Evolutionary conservation across 208 protist species (phyloP), one percentile per base, ranked within the genome.

Genomic region (Naegleria fowleri): DNA sequence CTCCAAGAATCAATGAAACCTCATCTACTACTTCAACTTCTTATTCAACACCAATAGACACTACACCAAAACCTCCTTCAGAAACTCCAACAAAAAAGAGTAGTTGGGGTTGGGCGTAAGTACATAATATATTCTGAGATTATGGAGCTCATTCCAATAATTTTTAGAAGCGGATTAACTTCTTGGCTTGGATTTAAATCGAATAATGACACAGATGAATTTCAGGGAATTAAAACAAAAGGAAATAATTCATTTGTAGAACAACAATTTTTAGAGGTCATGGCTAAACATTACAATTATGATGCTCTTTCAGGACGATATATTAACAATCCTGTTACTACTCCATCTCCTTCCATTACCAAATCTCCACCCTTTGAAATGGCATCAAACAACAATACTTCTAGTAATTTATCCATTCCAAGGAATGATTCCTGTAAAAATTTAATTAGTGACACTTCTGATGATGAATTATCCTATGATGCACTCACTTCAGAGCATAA

Each of bases 251-350:
- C 19, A 3, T 88, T 88, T 38, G 41, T 88, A 5, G 84, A 88
- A 88, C 84, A 88, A 58, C 39, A 58, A 38, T 88, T 58, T 55
- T 58, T 88, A 5, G 84, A 88, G 29, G 41, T 39, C 33, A n/a
- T 88, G 19, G 41, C 13, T 58, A 88, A 88, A n/a, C 13, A 88
- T n/a, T 88, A 88, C 36, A 43, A 43, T 86, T 43, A 86, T 36
- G 29, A 86, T 48, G 36, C 29, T 39, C 16, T 29, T 36, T 39
- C 33, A 38, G n/a, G 22, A 39, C 19, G 22, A 83, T 39, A 40
- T n/a, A n/a, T 40, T 39, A 83, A 83, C 13, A n/a, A 36, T 40
- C 22, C 75, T 83, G n/a, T 83, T 16, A 67, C 11, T 22, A 29
- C 55, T 67, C 55, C 55, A 29, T 29, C 22, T 67, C 11, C 11